These are phyloP conservation scores for Annona cherimola DNA, from an alignment of 164 flowering plant species.

Conservation along the genomic window DNA sequence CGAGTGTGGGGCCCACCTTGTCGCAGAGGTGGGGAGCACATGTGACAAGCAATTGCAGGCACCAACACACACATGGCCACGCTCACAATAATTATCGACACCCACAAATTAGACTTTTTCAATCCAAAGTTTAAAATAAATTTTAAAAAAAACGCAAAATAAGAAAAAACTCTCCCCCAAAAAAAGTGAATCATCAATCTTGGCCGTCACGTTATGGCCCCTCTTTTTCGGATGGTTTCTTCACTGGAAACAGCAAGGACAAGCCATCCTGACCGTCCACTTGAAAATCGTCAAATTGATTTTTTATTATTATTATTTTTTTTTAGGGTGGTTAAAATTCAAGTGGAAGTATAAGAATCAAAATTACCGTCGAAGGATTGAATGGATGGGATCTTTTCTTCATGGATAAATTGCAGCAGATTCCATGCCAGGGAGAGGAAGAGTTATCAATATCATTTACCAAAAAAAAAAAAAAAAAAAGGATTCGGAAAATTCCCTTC, in stretches of 20 bases:
- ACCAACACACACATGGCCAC: constrained; percentile 40
- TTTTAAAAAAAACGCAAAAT: neutral
- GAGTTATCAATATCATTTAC: too few species aligned
- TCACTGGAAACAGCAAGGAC: neutral
- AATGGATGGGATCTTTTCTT: too few species aligned
- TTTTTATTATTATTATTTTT: too few species aligned
- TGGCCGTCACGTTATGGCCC: neutral
- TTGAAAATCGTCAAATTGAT: neutral
- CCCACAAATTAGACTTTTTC: constrained; percentile 24
- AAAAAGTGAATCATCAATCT: neutral
- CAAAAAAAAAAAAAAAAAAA: too few species aligned
- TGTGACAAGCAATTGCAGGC: constrained; percentile 45
- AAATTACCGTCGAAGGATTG: too few species aligned
- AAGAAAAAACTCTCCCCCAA: neutral
- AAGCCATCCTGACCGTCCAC: neutral
- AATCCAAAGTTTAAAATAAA: constrained; percentile 14
- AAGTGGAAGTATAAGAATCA: too few species aligned
- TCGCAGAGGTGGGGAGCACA: constrained; percentile 52
- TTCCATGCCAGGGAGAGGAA: too few species aligned
- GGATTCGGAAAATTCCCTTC: too few species aligned
- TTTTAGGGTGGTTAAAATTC: too few species aligned
- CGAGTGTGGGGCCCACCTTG: constrained; percentile 37
- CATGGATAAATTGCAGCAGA: too few species aligned
- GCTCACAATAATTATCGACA: constrained; percentile 30
- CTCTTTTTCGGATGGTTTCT: neutral